Evolutionary conservation across 768 basidiomycete species (phyloP), one percentile per base, ranked within the genome.

Genomic region (Mycena rosella): DNA sequence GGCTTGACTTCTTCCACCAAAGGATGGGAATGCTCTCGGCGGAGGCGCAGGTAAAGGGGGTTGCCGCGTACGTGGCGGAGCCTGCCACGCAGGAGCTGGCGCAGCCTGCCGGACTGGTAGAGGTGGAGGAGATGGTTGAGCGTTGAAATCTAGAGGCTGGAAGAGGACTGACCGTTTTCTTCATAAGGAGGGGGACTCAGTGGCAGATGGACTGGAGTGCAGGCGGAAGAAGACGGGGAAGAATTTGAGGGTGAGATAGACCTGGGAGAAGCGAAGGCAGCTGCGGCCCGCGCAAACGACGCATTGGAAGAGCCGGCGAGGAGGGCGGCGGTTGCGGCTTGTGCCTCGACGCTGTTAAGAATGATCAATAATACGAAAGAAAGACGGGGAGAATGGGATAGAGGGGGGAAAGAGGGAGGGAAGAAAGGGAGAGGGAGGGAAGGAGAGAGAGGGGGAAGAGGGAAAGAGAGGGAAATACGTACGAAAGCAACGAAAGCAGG

Each of bases 11-110:
- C 54, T 36, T 56, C 54, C 54, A 56, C 54, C 54, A 36, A 56
- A 56, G 56, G 56, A 40, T 58, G 56, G 56, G 40, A 10, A n/a
- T 44, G 55, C 22, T 57, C 38, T 42, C 55, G 55, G n/a, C 57
- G 57, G 57, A 45, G 57, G 26, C 40, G 29, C 26, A 24, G 57
- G 22, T 48, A n/a, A 47, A 59, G 30, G 22, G 44, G 32, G 26
- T 59, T 59, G 57, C 30, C 57, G n/a, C 57, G 48, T 26, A 59
- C 26, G 45, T 59, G 57, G n/a, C 22, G 57, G 57, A 59, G 45
- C 22, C 26, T 29, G 57, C 57, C 57, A 24, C 45, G 22, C 57
- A 22, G 30, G 30, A 59, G 44, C 30, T 48, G 45, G 27, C 45
- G 18, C 57, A 47, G 57, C 40, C 56, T 58, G 42, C 56, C 29